Evolutionary conservation across 805 yeast species (phyloP), one percentile per base, ranked within the genome.

Genomic region (Saturnispora dispora): DNA sequence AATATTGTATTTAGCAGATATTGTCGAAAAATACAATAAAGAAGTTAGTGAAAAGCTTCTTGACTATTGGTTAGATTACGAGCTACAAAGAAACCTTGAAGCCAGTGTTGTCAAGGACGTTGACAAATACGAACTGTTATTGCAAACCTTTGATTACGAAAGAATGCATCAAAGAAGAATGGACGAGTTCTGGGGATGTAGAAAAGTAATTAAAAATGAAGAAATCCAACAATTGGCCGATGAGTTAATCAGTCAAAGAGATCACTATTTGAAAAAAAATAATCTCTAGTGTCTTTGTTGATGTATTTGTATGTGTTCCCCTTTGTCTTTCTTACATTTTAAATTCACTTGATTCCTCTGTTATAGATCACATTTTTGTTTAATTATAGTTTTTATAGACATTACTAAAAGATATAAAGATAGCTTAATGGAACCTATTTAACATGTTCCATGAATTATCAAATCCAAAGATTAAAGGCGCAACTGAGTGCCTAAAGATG

Each of bases 91-190:
- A 58, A 79, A 83, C 42, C 65, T 79, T 25, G 98, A 91, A 66
- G 96, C 97, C 11, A 74, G 82, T 50, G 87, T 88, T 58, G 96
- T 91, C 56, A 91, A 91, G 70, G 97, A 91, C 67, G 81, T 93
- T 54, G 98, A 91, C 68, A 91, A 91, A 72, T 85, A 79, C 63
- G 97, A 89, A 68, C 78, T 89, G 78, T 72, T 86, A 57, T 76
- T 85, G 57, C 88, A 87, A 70, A 83, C 90, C 39, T 81, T 81
- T 75, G 87, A 89, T 66, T 91, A 90, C 63, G 96, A 88, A 70
- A 82, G 80, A 58, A 71, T 72, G 56, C 77, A 73, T 58, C 75
- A 81, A 10, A 77, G 77, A 54, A 81, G 79, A 58, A 73, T 91
- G 54, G 71, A 74, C 47, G 89, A 87, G 59, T 90, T 91, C 62